A percentile compares a stretch with the other conserved stretches of the same genome.
These are phyloP conservation scores for Thelephora ganbajun DNA, from an alignment of 768 basidiomycete species.

Conservation along the genomic window DNA sequence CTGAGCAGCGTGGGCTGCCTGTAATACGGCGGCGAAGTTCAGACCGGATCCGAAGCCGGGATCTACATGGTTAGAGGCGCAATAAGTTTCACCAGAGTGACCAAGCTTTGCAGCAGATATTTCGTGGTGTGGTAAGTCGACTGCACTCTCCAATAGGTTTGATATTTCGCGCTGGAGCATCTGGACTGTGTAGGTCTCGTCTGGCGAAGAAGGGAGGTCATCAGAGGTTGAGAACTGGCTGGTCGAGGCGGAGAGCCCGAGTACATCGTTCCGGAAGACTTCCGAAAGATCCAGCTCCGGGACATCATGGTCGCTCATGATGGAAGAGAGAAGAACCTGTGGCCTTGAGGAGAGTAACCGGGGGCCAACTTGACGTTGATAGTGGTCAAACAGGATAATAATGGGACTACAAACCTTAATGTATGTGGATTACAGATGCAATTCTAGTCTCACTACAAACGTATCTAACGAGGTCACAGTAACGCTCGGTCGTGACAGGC, in stretches of 20 bases:
- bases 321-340: neutral
- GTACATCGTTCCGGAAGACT: constrained; percentile 70
- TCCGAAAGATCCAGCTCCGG: constrained; percentile 66
- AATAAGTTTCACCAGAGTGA: constrained; percentile 28
- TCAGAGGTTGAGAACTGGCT: constrained; percentile 10
- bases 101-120: constrained; percentile 58
- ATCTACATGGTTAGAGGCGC: constrained; percentile 9
- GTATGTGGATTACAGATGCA: too few relatives aligned
- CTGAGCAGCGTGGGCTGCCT: constrained; percentile 49
- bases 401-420: too few relatives aligned
- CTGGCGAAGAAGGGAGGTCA: constrained; percentile 6
- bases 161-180: constrained; percentile 71
- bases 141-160: constrained; percentile 57
- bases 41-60: constrained; percentile 4
- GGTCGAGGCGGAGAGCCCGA: constrained; percentile 21
- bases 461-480: too few relatives aligned
- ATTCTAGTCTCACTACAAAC: too few relatives aligned
- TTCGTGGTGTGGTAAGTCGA: constrained; percentile 20
- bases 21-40: constrained; percentile 59
- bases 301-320: constrained; percentile 37
- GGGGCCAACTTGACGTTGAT: too few relatives aligned
- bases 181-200: constrained; percentile 34
- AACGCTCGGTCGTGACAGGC: too few relatives aligned
- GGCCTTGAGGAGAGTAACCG: too few relatives aligned
- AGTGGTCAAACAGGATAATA: too few relatives aligned